Evolutionary conservation across 345 rosid species (phyloP), one percentile per base, ranked within the genome.

Genomic region (Geranium brycei): DNA sequence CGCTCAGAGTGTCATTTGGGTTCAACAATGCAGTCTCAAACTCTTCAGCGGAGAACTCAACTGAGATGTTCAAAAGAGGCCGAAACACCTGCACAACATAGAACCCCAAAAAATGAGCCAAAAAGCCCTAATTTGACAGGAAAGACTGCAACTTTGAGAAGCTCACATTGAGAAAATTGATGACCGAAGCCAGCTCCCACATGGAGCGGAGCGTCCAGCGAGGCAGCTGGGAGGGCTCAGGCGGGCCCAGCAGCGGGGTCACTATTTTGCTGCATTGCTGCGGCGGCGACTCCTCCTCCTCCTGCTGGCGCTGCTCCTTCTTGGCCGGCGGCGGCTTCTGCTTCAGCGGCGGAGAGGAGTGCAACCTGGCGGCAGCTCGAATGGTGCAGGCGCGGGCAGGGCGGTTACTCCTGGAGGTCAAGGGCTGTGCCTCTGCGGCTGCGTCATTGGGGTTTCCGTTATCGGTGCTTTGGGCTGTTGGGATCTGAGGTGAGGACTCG

Each of bases 141-240:
- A 62, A 77, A 76, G 59, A 53, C 28, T 58, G 60, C 12, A 79
- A 62, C 62, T 66, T 62, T 12, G 64, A 62, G 63, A 67, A 55
- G 61, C 90, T 81, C 77, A 95, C 99, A 82, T 91, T 95, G 85
- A 95, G 83, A 79, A 95, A 91, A 85, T 95, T 85, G 68, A 95
- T 93, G 8, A 91, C 66, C 1, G 99, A 95, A 74, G 96, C 96
- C 75, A 95, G 81, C 77, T 95, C 95, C 97, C 97, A 91, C 97
- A 95, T 95, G 31, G 88, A 89, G 62, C 99, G 91, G 70, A 95
- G 91, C 71, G 66, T 91, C 99, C 99, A 88, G 61, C 99, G 78
- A n/a, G 95, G 86, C 81, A 88, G 69, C 82, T 85, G 97, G 5
- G 95, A 74, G 32, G 91, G 82, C 72, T 85, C 91, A 5, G 96